These are phyloP conservation scores for Biscogniauxia sp. DNA, from an alignment of 2,329 filamentous ascomycete genomes.

Conservation along the genomic window DNA sequence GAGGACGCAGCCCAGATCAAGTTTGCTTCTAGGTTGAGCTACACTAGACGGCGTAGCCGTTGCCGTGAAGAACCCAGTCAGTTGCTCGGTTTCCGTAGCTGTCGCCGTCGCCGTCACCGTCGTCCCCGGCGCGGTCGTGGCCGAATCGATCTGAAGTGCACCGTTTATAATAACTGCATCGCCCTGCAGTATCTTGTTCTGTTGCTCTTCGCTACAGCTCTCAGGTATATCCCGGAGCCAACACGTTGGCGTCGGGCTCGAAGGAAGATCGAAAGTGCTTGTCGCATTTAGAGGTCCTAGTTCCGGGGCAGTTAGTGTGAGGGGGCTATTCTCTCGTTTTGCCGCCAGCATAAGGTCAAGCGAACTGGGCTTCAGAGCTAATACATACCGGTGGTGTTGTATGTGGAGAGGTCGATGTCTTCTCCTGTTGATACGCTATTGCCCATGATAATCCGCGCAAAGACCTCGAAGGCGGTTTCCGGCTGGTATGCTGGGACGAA, in stretches of 20 bases:
- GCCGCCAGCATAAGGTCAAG: not conserved
- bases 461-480: conserved; percentile 42
- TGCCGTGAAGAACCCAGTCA: conserved; percentile 33
- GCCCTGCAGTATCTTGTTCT: conserved; percentile 9
- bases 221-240: conserved; percentile 49
- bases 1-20: not conserved
- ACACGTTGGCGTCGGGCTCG: conserved; percentile 47
- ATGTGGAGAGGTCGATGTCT: conserved; percentile 43
- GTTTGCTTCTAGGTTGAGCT: not conserved
- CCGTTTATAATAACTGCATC: conserved; percentile 19
- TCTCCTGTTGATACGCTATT: conserved; percentile 42
- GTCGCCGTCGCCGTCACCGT: conserved; percentile 15
- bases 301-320: not conserved
- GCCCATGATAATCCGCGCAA: conserved; percentile 47
- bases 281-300: conserved; percentile 48
- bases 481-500: conserved; percentile 48
- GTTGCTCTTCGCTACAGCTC: conserved; percentile 51
- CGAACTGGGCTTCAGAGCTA: not conserved
- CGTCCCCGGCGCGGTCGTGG: conserved; percentile 4
- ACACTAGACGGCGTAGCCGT: conserved; percentile 24
- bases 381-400: conserved; percentile 37
- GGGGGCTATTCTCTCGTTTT: not conserved
- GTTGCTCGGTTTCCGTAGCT: not conserved
- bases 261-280: conserved; percentile 43
- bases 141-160: conserved; percentile 12